A percentile compares a stretch with the other conserved stretches of the same genome.
phyloP scores from a whole-genome alignment of 345 rosid genomes.

The Corymbia maculata region DNA sequence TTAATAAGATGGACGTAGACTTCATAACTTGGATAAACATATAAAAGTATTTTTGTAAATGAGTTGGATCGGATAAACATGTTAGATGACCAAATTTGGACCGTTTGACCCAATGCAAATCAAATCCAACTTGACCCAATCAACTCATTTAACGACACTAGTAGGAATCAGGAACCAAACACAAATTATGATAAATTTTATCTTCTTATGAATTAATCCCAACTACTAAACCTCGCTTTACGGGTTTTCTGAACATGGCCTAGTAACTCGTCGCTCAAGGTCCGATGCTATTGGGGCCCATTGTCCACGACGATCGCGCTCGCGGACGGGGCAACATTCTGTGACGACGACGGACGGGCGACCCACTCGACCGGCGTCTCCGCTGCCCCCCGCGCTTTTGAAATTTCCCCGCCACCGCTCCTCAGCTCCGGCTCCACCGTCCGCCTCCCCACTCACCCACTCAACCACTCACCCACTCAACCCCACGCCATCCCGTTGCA shows the following conservation, averaged over 20 bases:
- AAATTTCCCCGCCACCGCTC: not conserved
- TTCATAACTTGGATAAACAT: too few species aligned
- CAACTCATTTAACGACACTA: not conserved
- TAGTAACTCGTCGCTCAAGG: not conserved
- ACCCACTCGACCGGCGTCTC: not conserved
- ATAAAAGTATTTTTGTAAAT: fast-evolving
- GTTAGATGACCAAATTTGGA: too few species aligned
- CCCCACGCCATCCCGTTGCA: not conserved
- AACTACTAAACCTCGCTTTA: not conserved
- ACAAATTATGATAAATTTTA: too few species aligned
- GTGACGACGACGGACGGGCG: not conserved
- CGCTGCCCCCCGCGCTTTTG: not conserved
- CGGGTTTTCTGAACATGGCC: not conserved
- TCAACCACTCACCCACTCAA: not conserved
- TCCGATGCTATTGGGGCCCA: not conserved
- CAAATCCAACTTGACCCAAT: too few species aligned
- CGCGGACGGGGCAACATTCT: not conserved
- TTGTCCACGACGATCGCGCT: not conserved
- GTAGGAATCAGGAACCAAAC: too few species aligned
- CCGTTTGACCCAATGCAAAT: too few species aligned
- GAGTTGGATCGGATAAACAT: fast-evolving
- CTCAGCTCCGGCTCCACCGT: not conserved
- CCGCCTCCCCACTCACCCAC: not conserved
- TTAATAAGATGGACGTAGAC: not conserved
- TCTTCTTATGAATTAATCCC: too few species aligned